Base-by-base conservation (phyloP, 2,329 filamentous ascomycete species). In the Alternaria brassicae region DNA sequence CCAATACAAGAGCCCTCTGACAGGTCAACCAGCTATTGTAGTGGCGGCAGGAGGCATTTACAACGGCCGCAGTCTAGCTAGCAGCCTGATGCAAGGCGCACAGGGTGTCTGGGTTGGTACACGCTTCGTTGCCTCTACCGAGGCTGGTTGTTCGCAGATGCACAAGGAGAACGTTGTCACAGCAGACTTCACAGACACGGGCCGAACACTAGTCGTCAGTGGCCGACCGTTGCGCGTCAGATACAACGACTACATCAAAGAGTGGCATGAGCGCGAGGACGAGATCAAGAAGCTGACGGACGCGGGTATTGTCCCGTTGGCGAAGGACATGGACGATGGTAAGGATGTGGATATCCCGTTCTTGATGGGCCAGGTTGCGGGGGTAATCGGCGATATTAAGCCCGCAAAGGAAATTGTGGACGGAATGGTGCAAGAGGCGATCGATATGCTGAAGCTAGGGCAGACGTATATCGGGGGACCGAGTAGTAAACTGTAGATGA, bases 61-160 rank as follows among this genome's bases (percentile, higher is more conserved):
- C 72, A 91, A 95, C 73, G 94, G 94, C 1, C 85, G 92, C 15
- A 89, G 89, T 52, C 81, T 98, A 56, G 94, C 94, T 0, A 88
- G 88, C 58, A 89, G 88, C 61, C 81, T 98, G 76, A 94, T 96
- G 88, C 90, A 95, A 73, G 94, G 94, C 15, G 94, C 93, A 1
- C 84, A 85, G 3, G 94, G 91, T 10, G 94, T 96, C 1, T 98
- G 94, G 94, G 93, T 98, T 1, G 94, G 94, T 27, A 97, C 94
- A 60, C 84, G 94, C 19, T 97, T 97, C 78, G 92, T 97, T 15
- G 93, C 94, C 1, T 88, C 87, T 8, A 84, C 82, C 32, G 94
- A 97, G 81, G 93, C 93, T 1, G 89, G 89, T 15, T 93, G 92
- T 72, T 91, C 89, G 75, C 84, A 89, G 68, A 82, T 88, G 81